Evolutionary conservation across 768 basidiomycete genomes (phyloP).

Genomic region (Dacryopinax primogenitus): DNA sequence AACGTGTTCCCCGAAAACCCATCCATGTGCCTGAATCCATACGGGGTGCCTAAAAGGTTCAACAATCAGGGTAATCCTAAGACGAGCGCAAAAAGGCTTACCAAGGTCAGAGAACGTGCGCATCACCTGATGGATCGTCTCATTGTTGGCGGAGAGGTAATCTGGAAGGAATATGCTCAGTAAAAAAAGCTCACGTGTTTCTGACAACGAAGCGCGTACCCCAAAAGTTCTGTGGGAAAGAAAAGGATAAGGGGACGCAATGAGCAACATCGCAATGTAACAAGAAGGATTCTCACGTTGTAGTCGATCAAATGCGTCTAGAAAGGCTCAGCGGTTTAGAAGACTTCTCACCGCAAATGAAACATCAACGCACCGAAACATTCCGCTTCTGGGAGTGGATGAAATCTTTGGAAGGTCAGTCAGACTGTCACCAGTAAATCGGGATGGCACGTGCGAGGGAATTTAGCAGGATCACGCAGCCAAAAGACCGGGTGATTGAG

Average conservation of each 20-base stretch:
- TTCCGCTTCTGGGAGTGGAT: neutral
- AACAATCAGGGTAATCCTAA: neutral
- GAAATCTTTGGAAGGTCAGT: neutral
- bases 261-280: neutral
- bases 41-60: neutral
- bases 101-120: neutral
- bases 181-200: neutral
- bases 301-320: neutral
- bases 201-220: neutral
- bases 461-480: slow-evolving; percentile 1
- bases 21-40: neutral
- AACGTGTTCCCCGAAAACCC: neutral
- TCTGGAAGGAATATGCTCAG: neutral
- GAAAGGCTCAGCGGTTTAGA: neutral
- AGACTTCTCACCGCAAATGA: neutral
- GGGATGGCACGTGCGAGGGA: neutral
- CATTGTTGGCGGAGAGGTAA: neutral
- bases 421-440: neutral
- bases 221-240: slow-evolving; percentile 5
- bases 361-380: neutral
- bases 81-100: neutral
- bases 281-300: neutral
- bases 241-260: neutral
- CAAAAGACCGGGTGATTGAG: neutral
- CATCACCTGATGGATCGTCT: neutral